These are phyloP conservation scores for Microthyrium microscopicum DNA, from an alignment of 2,329 filamentous ascomycete genomes.

Conservation along the genomic window DNA sequence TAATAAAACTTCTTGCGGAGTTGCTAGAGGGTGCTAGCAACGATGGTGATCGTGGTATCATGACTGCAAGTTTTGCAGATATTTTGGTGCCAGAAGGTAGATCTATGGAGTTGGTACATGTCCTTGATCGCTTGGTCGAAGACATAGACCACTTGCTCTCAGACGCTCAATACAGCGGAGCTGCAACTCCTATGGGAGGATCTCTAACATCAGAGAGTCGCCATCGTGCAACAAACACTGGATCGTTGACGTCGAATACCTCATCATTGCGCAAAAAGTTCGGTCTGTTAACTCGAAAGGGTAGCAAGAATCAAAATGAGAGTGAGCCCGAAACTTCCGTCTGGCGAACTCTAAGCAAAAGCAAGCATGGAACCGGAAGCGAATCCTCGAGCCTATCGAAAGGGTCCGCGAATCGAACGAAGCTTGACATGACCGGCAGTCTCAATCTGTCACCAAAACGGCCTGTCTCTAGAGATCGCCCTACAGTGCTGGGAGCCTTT, in stretches of 20 bases:
- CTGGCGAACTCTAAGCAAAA: slow-evolving; percentile 8
- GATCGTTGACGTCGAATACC: slow-evolving; percentile 68
- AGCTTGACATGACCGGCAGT: too few relatives aligned
- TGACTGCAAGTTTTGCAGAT: slow-evolving; percentile 81
- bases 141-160: slow-evolving; percentile 84
- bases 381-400: slow-evolving; percentile 50
- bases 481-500: slow-evolving; percentile 30
- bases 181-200: slow-evolving; percentile 36
- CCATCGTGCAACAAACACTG: slow-evolving; percentile 41
- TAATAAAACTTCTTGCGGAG: slow-evolving; percentile 75
- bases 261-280: slow-evolving; percentile 76
- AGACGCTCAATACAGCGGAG: slow-evolving; percentile 30
- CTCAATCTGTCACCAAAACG: slow-evolving; percentile 36
- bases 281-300: slow-evolving; percentile 63
- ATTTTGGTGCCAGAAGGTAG: slow-evolving; percentile 63
- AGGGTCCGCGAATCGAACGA: slow-evolving; percentile 34
- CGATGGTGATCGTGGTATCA: slow-evolving; percentile 72
- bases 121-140: slow-evolving; percentile 76
- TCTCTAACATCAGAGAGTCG: slow-evolving; percentile 39
- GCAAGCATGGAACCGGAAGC: slow-evolving; percentile 31
- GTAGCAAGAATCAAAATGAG: slow-evolving; percentile 53
- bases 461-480: slow-evolving; percentile 39
- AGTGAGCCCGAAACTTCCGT: slow-evolving; percentile 40
- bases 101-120: slow-evolving; percentile 69
- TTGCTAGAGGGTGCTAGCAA: slow-evolving; percentile 80